Evolutionary conservation across 805 yeast genomes (phyloP).

Genomic region (Maudiozyma barnettii): DNA sequence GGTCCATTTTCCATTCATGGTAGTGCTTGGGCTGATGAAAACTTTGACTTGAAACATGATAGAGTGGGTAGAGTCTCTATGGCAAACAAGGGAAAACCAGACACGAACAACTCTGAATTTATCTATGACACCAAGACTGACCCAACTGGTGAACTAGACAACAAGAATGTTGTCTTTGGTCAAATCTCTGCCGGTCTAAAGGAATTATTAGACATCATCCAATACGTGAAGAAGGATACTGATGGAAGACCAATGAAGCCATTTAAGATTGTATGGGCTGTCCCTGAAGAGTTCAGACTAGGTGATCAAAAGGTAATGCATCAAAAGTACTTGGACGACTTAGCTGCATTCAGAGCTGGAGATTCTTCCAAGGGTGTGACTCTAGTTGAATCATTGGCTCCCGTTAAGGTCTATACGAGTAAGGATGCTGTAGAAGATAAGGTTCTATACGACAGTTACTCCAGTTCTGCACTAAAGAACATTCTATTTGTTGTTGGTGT

Average conservation of each 20-base stretch:
- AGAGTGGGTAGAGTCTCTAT: slow-evolving; percentile 60
- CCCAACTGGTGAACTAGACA: slow-evolving; percentile 41
- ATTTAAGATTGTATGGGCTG: slow-evolving; percentile 32
- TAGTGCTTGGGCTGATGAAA: slow-evolving; percentile 65
- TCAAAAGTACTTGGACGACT: slow-evolving; percentile 13
- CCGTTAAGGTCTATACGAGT: slow-evolving; percentile 11
- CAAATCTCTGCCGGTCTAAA: slow-evolving; percentile 61
- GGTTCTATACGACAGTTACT: neutral
- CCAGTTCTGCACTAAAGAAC: neutral
- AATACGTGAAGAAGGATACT: slow-evolving; percentile 39
- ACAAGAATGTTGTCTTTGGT: slow-evolving; percentile 67
- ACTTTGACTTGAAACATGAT: slow-evolving; percentile 53
- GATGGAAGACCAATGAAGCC: slow-evolving; percentile 1
- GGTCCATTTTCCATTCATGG: slow-evolving; percentile 84
- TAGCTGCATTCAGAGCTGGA: slow-evolving; percentile 22
- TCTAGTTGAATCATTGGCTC: slow-evolving; percentile 12
- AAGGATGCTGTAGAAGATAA: neutral
- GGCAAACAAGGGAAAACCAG: slow-evolving; percentile 56
- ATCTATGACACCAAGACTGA: slow-evolving; percentile 53
- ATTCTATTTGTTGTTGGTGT: neutral
- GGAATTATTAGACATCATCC: slow-evolving; percentile 47
- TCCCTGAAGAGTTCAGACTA: slow-evolving; percentile 23
- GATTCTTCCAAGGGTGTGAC: slow-evolving; percentile 20
- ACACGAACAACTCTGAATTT: slow-evolving; percentile 64
- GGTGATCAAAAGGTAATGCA: slow-evolving; percentile 14